Percentiles rank a stretch among this genome's conserved stretches.
Conservation (phyloP, 345 rosid genomes). For the Sapria himalayana region DNA sequence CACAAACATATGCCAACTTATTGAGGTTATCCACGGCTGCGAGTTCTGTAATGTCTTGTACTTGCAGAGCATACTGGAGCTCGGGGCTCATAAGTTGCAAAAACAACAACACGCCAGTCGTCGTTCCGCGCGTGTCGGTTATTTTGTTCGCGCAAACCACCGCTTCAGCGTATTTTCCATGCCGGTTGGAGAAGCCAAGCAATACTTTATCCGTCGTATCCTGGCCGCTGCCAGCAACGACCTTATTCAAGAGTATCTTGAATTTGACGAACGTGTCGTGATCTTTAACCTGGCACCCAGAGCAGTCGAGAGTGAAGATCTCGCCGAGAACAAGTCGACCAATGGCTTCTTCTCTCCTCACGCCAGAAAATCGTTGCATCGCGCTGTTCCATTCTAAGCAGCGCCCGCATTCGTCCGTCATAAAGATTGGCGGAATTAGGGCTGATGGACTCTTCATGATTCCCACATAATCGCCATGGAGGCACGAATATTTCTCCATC, state of each 20-base stretch:
- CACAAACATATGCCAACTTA: conserved; percentile 46
- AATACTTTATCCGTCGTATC: conserved; percentile 32
- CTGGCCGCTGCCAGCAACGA: conserved; percentile 36
- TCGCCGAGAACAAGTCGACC: conserved; percentile 55
- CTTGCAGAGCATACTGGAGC: conserved; percentile 52
- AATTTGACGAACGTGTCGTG: conserved; percentile 49
- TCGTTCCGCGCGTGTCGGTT: conserved; percentile 35
- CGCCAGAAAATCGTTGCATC: conserved; percentile 60
- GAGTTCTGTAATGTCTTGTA: conserved; percentile 54
- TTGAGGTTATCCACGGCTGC: conserved; percentile 32
- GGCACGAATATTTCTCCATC: conserved; percentile 31
- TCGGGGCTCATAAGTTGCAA: conserved; percentile 63
- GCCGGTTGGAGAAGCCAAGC: conserved; percentile 43
- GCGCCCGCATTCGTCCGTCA: conserved; percentile 38
- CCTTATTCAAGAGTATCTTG: conserved; percentile 34
- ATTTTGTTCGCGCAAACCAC: conserved; percentile 44
- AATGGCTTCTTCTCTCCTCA: conserved; percentile 48
- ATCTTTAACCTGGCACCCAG: conserved; percentile 50
- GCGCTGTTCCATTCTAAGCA: conserved; percentile 76
- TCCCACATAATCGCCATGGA: conserved; percentile 56
- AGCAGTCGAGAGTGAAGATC: conserved; percentile 36
- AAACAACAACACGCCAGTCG: conserved; percentile 51
- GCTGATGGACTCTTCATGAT: conserved; percentile 45
- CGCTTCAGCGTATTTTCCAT: conserved; percentile 43
- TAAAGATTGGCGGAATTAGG: conserved; percentile 72